phyloP scores from a whole-genome alignment of 2,329 filamentous ascomycete genomes.

The Domatiomyces globalis region DNA sequence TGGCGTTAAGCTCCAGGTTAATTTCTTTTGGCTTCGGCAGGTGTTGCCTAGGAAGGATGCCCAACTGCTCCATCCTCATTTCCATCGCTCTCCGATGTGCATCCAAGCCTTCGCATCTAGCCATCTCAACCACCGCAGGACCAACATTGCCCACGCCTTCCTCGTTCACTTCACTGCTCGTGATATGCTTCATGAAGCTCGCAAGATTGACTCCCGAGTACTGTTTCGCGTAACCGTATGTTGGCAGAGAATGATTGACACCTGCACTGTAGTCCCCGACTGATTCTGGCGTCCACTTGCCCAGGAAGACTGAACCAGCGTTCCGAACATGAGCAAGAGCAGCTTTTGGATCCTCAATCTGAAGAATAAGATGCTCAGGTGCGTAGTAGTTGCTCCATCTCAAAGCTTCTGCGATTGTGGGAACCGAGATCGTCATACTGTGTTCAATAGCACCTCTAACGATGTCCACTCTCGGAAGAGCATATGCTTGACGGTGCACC shows the following conservation, averaged over 20 bases:
- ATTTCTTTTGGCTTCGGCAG: neutral
- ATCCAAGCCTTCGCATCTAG: constrained; percentile 85
- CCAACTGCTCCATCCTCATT: constrained; percentile 40
- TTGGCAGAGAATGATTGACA: constrained; percentile 93
- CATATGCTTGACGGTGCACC: constrained; percentile 72
- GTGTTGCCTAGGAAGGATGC: neutral
- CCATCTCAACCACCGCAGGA: constrained; percentile 81
- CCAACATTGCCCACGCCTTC: constrained; percentile 78
- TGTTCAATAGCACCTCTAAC: constrained; percentile 81
- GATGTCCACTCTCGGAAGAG: constrained; percentile 80
- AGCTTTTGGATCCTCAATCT: constrained; percentile 61
- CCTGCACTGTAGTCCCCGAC: constrained; percentile 97
- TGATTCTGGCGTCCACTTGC: constrained; percentile 91
- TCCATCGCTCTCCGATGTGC: constrained; percentile 69
- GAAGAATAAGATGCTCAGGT: constrained; percentile 89
- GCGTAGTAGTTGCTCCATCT: constrained; percentile 83
- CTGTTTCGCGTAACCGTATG: constrained; percentile 95
- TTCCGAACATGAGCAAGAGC: constrained; percentile 73
- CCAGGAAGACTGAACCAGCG: constrained; percentile 90
- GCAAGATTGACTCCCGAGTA: constrained; percentile 94
- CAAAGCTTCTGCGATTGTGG: constrained; percentile 58
- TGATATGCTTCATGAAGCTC: constrained; percentile 97
- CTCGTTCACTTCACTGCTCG: constrained; percentile 74
- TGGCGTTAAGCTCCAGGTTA: neutral
- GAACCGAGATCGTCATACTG: constrained; percentile 72